Evolutionary conservation across 805 yeast species (phyloP), one percentile per base, ranked within the genome.

Genomic region (Metschnikowia lachancei): DNA sequence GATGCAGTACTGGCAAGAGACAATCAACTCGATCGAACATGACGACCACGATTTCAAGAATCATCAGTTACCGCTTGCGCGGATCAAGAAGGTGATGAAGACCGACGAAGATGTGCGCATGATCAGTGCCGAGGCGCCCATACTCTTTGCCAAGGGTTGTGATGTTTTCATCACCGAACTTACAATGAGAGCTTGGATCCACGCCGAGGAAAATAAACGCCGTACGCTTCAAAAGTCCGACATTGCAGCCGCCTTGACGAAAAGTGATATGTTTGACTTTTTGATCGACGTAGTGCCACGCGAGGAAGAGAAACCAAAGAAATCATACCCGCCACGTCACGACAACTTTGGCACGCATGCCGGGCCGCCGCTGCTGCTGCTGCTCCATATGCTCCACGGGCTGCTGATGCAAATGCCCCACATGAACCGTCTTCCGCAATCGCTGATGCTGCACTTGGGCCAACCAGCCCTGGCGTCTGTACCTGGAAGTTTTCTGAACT

Each of bases 161-260:
- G 99, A 94, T 63, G 83, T 94, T 30, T 94, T 94, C 67, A 92
- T 94, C 56, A 91, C 99, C 0, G 99, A 94, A 64, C 72, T 94
- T 45, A 91, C 99, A 12, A 91, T 94, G 97, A 76, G 99, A 48
- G 97, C 99, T 7, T 94, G 99, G 99, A 89, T 94, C 51, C 97
- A 91, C 59, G 97, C 98, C 2, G 98, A 94, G 65, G 97, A 89
- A 60, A 88, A 88, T 69, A 94, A 94, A 63, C 78, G 99, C 55
- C 72, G 99, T 50, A 94, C 99, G 4, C 70, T 94, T 49, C 99
- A 94, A 64, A 87, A 90, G 60, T 82, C 89, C 1, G 99, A 94
- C 62, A 90, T 94, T 52, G 96, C 97, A 2, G 94, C 94, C 14
- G 99, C 99, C 1, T 72, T 95, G 47, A 94, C 90, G 54, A 89